Conservation (phyloP, 129 eudicot species). For the Flaveria trinervia region DNA sequence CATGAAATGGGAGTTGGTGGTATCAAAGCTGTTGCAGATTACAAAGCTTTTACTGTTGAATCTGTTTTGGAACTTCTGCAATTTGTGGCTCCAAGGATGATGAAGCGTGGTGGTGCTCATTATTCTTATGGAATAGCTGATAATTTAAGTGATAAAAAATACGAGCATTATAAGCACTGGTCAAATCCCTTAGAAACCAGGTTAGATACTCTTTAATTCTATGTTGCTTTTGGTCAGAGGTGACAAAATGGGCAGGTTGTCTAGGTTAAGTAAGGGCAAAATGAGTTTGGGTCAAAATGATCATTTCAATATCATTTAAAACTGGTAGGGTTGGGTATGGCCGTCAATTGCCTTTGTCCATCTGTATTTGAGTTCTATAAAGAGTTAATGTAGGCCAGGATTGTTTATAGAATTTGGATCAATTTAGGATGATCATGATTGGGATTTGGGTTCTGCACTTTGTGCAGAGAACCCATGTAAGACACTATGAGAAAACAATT, state of each 20-base stretch:
- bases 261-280: not conserved
- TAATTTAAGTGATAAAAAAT: constrained; percentile 11
- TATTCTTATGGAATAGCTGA: constrained; percentile 19
- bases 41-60: constrained; percentile 57
- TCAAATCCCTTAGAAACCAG: constrained; percentile 69
- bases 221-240: not conserved
- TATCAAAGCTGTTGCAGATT: constrained; percentile 77
- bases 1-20: constrained; percentile 82
- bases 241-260: not conserved
- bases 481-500: no score
- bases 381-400: not conserved
- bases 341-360: not conserved
- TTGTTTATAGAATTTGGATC: no score
- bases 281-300: not conserved
- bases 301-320: not conserved
- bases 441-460: no score
- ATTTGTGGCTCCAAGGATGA: constrained; percentile 20
- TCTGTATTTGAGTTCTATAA: not conserved
- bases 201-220: constrained; percentile 4
- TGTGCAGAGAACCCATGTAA: no score
- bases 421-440: no score
- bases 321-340: not conserved
- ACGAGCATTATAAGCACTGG: constrained; percentile 12
- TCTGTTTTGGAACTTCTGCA: constrained; percentile 13
- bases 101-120: constrained; percentile 19